Evolutionary conservation across 257 asterid genomes (phyloP).

Genomic region (Forsythia suspensa): DNA sequence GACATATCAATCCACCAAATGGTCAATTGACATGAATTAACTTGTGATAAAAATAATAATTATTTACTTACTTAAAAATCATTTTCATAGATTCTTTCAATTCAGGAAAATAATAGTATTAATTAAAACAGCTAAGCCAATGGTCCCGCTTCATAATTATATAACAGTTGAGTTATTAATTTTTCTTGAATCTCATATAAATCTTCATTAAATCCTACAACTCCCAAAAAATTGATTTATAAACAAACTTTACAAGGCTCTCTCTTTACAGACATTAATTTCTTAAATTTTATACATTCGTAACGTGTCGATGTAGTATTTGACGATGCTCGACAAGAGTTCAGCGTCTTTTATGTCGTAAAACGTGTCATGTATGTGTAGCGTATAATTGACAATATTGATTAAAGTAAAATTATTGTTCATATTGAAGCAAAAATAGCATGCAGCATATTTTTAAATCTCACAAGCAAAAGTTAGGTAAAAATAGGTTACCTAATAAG

Average conservation of each 20-base stretch:
- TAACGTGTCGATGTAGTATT: background rate
- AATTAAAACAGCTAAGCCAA: too few relatives aligned
- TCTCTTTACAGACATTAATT: background rate
- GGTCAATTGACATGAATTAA: too few relatives aligned
- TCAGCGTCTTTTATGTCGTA: background rate
- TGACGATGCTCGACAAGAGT: background rate
- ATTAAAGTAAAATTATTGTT: background rate
- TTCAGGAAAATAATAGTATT: too few relatives aligned
- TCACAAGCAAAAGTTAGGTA: background rate
- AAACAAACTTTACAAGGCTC: too few relatives aligned
- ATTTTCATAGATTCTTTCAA: background rate
- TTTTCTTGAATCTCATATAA: background rate
- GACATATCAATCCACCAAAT: background rate
- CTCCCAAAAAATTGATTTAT: too few relatives aligned
- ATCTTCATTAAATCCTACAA: too few relatives aligned
- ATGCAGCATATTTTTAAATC: background rate
- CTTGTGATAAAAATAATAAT: too few relatives aligned
- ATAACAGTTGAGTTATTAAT: too few relatives aligned
- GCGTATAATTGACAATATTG: background rate
- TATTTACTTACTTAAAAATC: too few relatives aligned
- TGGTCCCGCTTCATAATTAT: too few relatives aligned
- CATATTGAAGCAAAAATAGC: background rate
- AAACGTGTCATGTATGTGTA: background rate
- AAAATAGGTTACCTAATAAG: slow-evolving; percentile 64
- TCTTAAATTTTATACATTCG: background rate